A percentile compares a stretch with the other conserved stretches of the same genome.
phyloP scores from a whole-genome alignment of 352 stramenopile genomes.

The Globisporangium iwayamae region DNA sequence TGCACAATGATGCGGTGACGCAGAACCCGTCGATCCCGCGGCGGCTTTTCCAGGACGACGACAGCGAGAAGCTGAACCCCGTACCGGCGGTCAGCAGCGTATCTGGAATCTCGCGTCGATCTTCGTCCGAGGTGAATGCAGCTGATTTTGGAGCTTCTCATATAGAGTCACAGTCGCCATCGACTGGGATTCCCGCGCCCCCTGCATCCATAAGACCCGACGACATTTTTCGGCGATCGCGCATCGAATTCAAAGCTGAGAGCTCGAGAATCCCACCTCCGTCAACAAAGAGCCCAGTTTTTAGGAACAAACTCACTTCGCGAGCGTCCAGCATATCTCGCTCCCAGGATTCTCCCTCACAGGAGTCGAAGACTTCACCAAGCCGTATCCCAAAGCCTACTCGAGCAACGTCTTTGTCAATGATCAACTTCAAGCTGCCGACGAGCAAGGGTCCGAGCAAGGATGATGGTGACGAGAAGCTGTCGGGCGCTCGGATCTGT shows the following conservation, averaged over 20 bases:
- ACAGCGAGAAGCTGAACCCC: neutral
- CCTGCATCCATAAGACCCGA: conserved; percentile 11
- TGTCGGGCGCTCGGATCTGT: neutral
- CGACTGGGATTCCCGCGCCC: conserved; percentile 7
- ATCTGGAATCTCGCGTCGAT: neutral
- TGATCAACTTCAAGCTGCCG: conserved; percentile 1
- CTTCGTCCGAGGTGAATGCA: neutral
- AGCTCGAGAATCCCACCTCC: conserved; percentile 16
- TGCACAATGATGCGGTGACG: neutral
- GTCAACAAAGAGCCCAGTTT: conserved; percentile 7
- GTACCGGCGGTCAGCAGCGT: neutral
- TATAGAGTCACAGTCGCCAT: neutral
- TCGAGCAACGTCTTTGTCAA: conserved; percentile 2
- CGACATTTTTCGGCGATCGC: conserved; percentile 16
- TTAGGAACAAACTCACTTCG: neutral
- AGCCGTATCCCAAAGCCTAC: conserved; percentile 8
- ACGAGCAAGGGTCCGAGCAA: neutral
- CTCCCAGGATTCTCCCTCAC: conserved; percentile 13
- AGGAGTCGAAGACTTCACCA: neutral
- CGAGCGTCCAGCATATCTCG: conserved; percentile 2
- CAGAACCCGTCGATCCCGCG: conserved; percentile 1
- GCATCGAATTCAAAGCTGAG: conserved; percentile 12
- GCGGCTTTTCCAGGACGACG: conserved; percentile 14
- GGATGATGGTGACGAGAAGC: neutral
- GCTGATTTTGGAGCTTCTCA: neutral